Base-by-base conservation (phyloP, 225 moss, liverwort and hornwort genomes). In the Pseudisothecium myosuroides region DNA sequence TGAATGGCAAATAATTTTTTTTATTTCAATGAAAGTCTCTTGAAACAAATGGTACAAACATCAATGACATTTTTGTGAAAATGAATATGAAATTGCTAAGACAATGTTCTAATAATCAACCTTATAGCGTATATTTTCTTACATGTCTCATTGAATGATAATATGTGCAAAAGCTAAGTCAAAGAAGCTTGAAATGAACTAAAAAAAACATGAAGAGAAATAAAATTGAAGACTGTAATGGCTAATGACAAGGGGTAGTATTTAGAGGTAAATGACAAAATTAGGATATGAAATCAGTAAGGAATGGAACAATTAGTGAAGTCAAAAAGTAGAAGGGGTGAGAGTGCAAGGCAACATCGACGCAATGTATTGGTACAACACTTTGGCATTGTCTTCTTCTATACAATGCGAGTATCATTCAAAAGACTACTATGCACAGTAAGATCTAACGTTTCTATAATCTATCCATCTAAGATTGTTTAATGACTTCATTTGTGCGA, bases 341-440 rank as follows among this genome's bases (percentile, higher is more conserved):
- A 93, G 12, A 62, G 56, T 77, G 21, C 23, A 68, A 83, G 81
- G 62, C 47, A 78, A 10, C 17, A 22, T 36, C 61, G 3, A 45
- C 72, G 39, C 78, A 34, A 90, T 91, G 91, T 90, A 88, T 91
- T 85, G 86, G 90, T 34, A 59, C 91, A 90, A 66, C 45, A 76
- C n/a, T 86, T 9, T 69, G 9, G 77, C 83, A 90, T 5, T 88
- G 41, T 83, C 84, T 77, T 85, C 31, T 64, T 60, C 10, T 87
- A 71, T 84, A 84, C 54, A 26, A 2, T 80, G 76, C 29, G 4
- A 39, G n/a, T 60, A 59, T 76, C 85, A 49, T 1, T 36, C 37
- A 62, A 87, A 61, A 81, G 39, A 87, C 68, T 91, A 91, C 87
- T 89, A 91, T 92, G 89, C 79, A 89, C 56, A 89, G 85, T 91